Evolutionary conservation across 2,329 filamentous ascomycete genomes (phyloP).

Genomic region (Fusarium protoensiforme): DNA sequence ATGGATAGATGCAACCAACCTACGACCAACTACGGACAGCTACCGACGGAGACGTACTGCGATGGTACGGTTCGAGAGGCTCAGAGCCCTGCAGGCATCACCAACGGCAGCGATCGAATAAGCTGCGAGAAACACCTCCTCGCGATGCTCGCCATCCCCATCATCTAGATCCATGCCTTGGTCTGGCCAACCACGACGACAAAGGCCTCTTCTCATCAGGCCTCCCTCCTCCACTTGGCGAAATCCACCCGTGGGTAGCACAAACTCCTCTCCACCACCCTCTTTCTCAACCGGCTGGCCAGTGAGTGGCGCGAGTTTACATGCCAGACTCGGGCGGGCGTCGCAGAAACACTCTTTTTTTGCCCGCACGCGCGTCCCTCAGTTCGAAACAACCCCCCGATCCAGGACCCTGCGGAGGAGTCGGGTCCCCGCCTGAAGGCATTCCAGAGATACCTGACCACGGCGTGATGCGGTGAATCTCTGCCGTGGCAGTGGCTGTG

Average conservation of each 20-base stretch:
- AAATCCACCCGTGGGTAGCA: conserved; percentile 3
- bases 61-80: background rate
- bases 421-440: conserved; percentile 16
- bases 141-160: conserved; percentile 1
- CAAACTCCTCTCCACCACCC: conserved; percentile 9
- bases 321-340: conserved; percentile 34
- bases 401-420: conserved; percentile 4
- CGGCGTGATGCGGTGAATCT: conserved; percentile 7
- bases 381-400: conserved; percentile 33
- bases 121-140: background rate
- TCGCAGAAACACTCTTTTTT: conserved; percentile 22
- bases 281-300: conserved; percentile 4
- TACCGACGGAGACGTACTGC: background rate
- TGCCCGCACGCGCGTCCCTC: conserved; percentile 31
- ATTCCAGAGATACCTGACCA: background rate
- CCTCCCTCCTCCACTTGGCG: conserved; percentile 6
- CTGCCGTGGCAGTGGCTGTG: background rate
- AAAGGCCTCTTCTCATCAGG: conserved; percentile 2
- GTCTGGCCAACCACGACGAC: conserved; percentile 21
- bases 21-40: background rate
- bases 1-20: conserved; percentile 2
- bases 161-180: conserved; percentile 17
- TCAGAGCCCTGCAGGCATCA: background rate
- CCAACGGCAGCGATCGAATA: background rate
- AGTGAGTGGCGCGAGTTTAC: conserved; percentile 35